Percentiles rank a stretch among this genome's conserved stretches.
Evolutionary conservation across 129 eudicot species (phyloP).

Genomic region (carrot (Daucus carota)): DNA sequence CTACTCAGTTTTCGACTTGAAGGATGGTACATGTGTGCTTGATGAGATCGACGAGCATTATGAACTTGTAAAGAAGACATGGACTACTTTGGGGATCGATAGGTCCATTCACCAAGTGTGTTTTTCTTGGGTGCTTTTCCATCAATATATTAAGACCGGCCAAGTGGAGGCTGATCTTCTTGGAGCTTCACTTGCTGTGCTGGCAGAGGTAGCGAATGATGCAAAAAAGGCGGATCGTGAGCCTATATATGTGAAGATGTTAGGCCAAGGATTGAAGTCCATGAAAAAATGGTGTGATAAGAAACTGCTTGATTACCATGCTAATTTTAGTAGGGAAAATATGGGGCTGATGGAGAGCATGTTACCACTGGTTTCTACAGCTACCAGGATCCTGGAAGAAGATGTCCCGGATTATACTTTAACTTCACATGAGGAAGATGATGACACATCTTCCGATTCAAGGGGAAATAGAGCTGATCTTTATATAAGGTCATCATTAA

Average conservation of each 20-base stretch:
- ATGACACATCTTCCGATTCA: conserved; percentile 23
- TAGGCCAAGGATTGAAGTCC: conserved; percentile 38
- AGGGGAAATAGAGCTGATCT: conserved; percentile 61
- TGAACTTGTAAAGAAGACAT: conserved; percentile 86
- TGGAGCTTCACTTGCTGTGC: conserved; percentile 58
- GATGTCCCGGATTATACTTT: conserved; percentile 30
- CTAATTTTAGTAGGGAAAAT: conserved; percentile 24
- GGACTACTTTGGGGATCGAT: conserved; percentile 64
- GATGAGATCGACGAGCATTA: conserved; percentile 79
- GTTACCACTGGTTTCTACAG: conserved; percentile 55
- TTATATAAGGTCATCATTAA: conserved; percentile 61
- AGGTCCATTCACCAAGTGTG: conserved; percentile 68
- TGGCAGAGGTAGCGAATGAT: conserved; percentile 75
- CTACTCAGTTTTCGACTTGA: conserved; percentile 50
- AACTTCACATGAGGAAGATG: conserved; percentile 22
- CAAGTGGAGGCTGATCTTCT: conserved; percentile 64
- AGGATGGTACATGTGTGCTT: conserved; percentile 57
- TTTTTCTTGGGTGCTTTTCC: conserved; percentile 76
- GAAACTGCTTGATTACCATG: conserved; percentile 62
- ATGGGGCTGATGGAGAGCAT: conserved; percentile 51
- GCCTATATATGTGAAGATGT: conserved; percentile 44
- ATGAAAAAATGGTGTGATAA: conserved; percentile 63
- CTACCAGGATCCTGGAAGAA: conserved; percentile 54
- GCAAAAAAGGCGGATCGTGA: conserved; percentile 65
- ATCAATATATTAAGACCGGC: conserved; percentile 59